Percentiles rank a stretch among this genome's conserved stretches.
phyloP scores from a whole-genome alignment of 805 yeast species.

The Metschnikowia rubicola region DNA sequence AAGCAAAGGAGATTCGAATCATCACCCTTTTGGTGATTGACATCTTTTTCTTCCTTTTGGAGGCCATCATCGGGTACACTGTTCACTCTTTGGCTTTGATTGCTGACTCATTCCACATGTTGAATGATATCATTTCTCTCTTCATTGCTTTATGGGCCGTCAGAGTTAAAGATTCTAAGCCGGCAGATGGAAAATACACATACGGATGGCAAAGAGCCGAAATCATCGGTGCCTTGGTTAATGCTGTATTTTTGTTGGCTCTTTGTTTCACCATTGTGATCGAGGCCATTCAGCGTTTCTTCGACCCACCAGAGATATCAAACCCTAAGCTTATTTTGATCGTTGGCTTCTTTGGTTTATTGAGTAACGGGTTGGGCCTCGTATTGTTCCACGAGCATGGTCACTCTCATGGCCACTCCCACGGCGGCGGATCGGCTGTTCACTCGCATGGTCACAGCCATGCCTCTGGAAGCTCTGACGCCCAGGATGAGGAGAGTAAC shows the following conservation, averaged over 20 bases:
- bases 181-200: conserved; percentile 85
- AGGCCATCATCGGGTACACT: conserved; percentile 80
- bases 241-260: conserved; percentile 90
- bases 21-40: conserved; percentile 69
- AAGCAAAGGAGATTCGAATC: conserved; percentile 68
- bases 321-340: conserved; percentile 79
- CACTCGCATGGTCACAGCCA: conserved; percentile 29
- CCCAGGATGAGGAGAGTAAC: conserved; percentile 16
- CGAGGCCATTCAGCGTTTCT: conserved; percentile 87
- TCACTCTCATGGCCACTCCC: conserved; percentile 23
- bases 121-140: conserved; percentile 87
- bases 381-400: conserved; percentile 79
- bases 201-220: conserved; percentile 99
- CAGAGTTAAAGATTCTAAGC: conserved; percentile 72
- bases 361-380: conserved; percentile 80
- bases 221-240: conserved; percentile 88
- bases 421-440: conserved; percentile 7
- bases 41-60: conserved; percentile 78
- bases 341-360: conserved; percentile 81
- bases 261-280: conserved; percentile 87
- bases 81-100: conserved; percentile 92
- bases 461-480: conserved; percentile 38
- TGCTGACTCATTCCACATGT: conserved; percentile 97
- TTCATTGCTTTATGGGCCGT: conserved; percentile 97
- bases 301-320: conserved; percentile 72